These are phyloP conservation scores for Raddia distichophylla DNA, from an alignment of 176 grass and related monocot species.

Conservation along the genomic window DNA sequence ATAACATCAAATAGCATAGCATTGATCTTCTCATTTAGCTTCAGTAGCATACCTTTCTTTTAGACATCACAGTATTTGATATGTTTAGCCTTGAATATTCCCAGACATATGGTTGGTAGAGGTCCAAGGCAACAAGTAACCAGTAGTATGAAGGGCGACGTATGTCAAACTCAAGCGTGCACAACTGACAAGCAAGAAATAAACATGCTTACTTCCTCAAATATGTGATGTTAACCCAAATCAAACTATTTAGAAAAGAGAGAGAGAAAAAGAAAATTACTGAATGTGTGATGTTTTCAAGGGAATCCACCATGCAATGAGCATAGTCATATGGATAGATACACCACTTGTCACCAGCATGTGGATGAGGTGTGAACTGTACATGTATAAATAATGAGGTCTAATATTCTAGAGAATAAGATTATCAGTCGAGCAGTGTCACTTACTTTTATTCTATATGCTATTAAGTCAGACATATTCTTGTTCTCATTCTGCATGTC, in stretches of 20 bases:
- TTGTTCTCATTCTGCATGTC: slow-evolving; percentile 99
- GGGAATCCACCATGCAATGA: slow-evolving; percentile 98
- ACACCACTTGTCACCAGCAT: slow-evolving; percentile 96
- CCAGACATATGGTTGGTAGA: slow-evolving; percentile 97
- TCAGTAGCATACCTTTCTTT: slow-evolving; percentile 74
- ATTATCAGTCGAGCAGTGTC: slow-evolving; percentile 7
- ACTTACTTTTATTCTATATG: slow-evolving; percentile 98
- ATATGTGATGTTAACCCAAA: slow-evolving; percentile 16
- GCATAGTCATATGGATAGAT: slow-evolving; percentile 98
- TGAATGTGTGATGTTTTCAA: slow-evolving; percentile 98
- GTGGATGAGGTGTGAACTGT: slow-evolving; percentile 93
- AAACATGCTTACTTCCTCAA: slow-evolving; percentile 13
- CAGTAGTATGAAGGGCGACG: slow-evolving; percentile 97
- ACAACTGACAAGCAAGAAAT: slow-evolving; percentile 37
- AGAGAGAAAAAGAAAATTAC: slow-evolving; percentile 50
- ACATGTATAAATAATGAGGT: background rate
- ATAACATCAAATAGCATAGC: background rate
- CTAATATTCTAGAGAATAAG: background rate
- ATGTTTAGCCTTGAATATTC: slow-evolving; percentile 97
- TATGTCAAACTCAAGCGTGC: slow-evolving; percentile 94
- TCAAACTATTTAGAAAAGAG: background rate
- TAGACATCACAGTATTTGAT: slow-evolving; percentile 97
- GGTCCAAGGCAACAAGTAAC: slow-evolving; percentile 78
- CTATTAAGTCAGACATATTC: slow-evolving; percentile 97
- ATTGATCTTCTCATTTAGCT: slow-evolving; percentile 6